Conservation (phyloP, 2,329 filamentous ascomycete genomes). For the Cladophialophora chaetospira region DNA sequence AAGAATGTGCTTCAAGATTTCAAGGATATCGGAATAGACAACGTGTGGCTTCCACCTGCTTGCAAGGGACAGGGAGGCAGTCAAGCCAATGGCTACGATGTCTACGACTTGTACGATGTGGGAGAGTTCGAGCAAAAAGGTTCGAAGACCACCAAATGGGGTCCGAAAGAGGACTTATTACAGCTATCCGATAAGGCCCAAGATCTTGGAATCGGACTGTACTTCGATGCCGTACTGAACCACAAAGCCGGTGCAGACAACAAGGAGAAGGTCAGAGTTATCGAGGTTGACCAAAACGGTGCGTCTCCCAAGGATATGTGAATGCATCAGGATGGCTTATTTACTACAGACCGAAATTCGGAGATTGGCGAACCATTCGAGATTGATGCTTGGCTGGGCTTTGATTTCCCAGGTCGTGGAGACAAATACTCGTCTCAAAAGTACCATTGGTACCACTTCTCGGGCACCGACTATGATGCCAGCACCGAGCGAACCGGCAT, state of each 20-base stretch:
- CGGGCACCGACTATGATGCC: conserved; percentile 67
- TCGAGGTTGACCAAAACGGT: conserved; percentile 63
- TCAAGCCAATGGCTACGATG: conserved; percentile 66
- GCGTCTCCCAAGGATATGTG: conserved; percentile 7
- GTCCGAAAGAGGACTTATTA: conserved; percentile 62
- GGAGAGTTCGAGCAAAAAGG: conserved; percentile 76
- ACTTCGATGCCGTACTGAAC: conserved; percentile 73
- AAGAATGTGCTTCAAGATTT: conserved; percentile 55
- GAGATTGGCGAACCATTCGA: conserved; percentile 58
- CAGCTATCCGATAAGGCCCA: conserved; percentile 55
- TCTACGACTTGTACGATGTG: conserved; percentile 70
- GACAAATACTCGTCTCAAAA: conserved; percentile 62
- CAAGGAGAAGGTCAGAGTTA: conserved; percentile 62
- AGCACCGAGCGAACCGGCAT: conserved; percentile 57
- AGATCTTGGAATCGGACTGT: conserved; percentile 57
- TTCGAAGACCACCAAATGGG: conserved; percentile 66
- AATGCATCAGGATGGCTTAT: not conserved
- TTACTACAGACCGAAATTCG: conserved; percentile 53
- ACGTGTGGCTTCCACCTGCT: conserved; percentile 69
- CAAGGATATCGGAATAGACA: conserved; percentile 62
- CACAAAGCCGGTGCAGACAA: conserved; percentile 70
- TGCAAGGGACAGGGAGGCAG: conserved; percentile 65
- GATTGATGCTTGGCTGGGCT: conserved; percentile 69
- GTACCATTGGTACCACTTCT: conserved; percentile 70
- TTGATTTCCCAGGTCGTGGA: conserved; percentile 64